phyloP scores from a whole-genome alignment of 2,329 filamentous ascomycete species.

The Dothiorella sarmentorum region DNA sequence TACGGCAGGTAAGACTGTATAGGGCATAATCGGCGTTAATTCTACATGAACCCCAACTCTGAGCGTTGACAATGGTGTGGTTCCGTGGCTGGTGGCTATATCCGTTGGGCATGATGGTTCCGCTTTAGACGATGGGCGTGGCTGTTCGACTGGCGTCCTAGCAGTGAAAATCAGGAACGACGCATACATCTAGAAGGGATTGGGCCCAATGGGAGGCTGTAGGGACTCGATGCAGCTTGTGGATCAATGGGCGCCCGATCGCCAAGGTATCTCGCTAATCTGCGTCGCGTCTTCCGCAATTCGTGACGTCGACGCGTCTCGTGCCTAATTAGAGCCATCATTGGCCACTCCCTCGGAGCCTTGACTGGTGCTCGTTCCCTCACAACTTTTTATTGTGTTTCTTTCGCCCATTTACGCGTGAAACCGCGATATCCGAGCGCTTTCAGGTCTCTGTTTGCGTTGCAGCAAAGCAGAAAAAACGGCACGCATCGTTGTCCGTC shows the following conservation, averaged over 20 bases:
- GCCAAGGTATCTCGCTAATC: slow-evolving; percentile 16
- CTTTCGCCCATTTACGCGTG: background rate
- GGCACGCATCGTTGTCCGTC: background rate
- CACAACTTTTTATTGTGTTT: background rate
- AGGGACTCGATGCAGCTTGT: background rate
- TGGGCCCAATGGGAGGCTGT: background rate
- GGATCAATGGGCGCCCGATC: background rate
- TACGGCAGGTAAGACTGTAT: slow-evolving; percentile 9
- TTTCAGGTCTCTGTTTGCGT: background rate
- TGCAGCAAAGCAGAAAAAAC: background rate
- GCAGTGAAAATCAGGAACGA: background rate
- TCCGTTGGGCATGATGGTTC: background rate
- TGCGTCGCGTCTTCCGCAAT: slow-evolving; percentile 18
- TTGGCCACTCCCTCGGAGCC: slow-evolving; percentile 6
- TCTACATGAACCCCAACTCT: background rate
- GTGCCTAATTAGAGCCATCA: slow-evolving; percentile 15
- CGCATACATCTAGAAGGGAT: background rate
- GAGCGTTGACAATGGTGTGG: background rate
- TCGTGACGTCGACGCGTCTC: slow-evolving; percentile 19
- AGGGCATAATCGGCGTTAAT: slow-evolving; percentile 15
- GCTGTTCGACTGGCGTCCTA: background rate
- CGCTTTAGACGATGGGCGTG: too few species aligned
- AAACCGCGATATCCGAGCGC: too few species aligned
- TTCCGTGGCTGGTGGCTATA: background rate
- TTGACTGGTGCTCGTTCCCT: background rate